Base-by-base conservation (phyloP, 305 asterid genomes). In the Solanum hybrid region DNA sequence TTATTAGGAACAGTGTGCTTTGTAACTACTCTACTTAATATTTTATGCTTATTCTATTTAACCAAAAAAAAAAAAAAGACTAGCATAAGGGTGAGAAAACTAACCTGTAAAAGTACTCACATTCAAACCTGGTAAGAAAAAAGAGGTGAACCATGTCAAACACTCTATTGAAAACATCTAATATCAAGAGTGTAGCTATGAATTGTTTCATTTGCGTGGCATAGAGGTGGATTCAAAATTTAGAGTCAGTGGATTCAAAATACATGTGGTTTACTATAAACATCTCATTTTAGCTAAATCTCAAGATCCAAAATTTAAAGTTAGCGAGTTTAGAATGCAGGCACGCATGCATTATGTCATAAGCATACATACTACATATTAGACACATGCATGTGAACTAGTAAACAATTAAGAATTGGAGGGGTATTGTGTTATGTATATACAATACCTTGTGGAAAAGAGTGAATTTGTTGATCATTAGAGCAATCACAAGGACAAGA, bases 401-500 rank as follows among this genome's bases (percentile, higher is more conserved):
- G 24, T 64, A 19, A 79, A 38, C 8, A 10, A 11, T 71, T 12
- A 7, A 27, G 17, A 45, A 38, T 0, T 26, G 15, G 1, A 22
- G 1, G 19, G 19, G 84, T 78, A 35, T 36, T 19, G 24, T 31
- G 81, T 76, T 15, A 17, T 34, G 12, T 19, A 11, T n/a, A 36
- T 76, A 34, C 5, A 17, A 37, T 76, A 80, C 93, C 93, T 87
- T 87, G 85, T 13, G 89, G 34, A 80, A 36, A n/a, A 88, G 90
- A 72, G 42, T 89, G 64, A 79, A 89, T 89, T 76, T 88, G 84
- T 19, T 72, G 42, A 78, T 78, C 32, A 36, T 85, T 89, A 15
- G 89, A 2, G 36, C 93, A 92, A 85, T 89, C 89, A 79, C 93
- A 92, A n/a, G 79, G 88, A 79, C 93, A 90, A n/a, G 89, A 89